These are phyloP conservation scores for Penicillium palitans DNA, from an alignment of 2,329 filamentous ascomycete species.

Conservation along the genomic window DNA sequence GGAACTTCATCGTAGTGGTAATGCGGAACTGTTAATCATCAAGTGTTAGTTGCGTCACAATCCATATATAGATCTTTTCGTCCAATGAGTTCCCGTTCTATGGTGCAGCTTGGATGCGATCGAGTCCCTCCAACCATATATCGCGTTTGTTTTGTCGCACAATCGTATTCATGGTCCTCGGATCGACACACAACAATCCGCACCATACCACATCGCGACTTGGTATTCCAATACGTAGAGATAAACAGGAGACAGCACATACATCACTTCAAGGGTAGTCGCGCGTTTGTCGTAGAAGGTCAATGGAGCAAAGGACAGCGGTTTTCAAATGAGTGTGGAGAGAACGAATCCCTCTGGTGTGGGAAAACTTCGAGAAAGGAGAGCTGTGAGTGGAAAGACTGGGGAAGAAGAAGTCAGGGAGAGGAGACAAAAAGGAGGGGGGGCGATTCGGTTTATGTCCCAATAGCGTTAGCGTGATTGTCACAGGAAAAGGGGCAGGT, in stretches of 20 bases:
- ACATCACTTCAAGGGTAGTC: slow-evolving; percentile 32
- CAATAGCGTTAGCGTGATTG: slow-evolving; percentile 11
- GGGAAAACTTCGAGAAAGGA: slow-evolving; percentile 34
- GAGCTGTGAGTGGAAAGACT: slow-evolving; percentile 15
- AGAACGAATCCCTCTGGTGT: slow-evolving; percentile 43
- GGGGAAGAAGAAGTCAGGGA: slow-evolving; percentile 26
- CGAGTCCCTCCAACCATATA: neutral
- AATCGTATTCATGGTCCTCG: neutral
- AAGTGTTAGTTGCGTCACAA: slow-evolving; percentile 3
- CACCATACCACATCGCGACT: neutral
- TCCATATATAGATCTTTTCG: neutral
- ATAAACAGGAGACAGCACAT: slow-evolving; percentile 19
- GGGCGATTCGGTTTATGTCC: slow-evolving; percentile 18
- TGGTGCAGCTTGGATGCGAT: neutral
- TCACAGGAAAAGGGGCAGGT: slow-evolving; percentile 11
- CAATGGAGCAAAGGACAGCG: slow-evolving; percentile 27
- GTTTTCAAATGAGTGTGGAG: slow-evolving; percentile 44
- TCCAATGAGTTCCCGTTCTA: no score
- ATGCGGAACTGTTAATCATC: neutral
- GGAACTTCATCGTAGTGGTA: slow-evolving; percentile 41
- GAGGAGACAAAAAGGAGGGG: slow-evolving; percentile 16
- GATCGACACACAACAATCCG: neutral
- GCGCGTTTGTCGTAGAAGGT: slow-evolving; percentile 33
- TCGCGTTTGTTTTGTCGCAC: neutral
- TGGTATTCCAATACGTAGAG: neutral